Conservation (phyloP, 2,329 filamentous ascomycete species). For the Colletotrichum sp. region DNA sequence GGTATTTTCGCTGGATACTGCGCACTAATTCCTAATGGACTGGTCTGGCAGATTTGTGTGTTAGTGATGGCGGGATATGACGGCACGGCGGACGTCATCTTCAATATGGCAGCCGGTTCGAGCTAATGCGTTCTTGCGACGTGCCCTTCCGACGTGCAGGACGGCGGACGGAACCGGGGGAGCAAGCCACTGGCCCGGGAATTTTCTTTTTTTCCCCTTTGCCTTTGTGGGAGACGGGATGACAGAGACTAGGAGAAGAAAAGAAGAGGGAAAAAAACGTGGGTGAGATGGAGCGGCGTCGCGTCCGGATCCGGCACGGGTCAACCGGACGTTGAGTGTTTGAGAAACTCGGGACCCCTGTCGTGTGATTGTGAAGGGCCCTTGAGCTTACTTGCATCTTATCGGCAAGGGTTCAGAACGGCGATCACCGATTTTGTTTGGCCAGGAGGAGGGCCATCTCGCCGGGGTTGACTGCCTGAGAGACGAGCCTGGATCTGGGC, state of each 20-base stretch:
- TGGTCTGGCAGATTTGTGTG: background rate
- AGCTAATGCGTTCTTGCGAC: background rate
- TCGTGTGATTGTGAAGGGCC: background rate
- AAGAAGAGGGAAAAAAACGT: background rate
- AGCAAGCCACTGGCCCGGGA: background rate
- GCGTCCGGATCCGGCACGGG: background rate
- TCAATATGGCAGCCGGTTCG: background rate
- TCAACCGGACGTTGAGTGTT: background rate
- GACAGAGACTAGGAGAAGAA: background rate
- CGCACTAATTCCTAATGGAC: background rate
- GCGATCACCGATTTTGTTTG: background rate
- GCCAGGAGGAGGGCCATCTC: background rate
- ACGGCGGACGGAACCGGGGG: background rate
- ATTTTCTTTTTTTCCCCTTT: background rate
- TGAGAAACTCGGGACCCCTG: background rate
- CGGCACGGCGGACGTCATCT: background rate
- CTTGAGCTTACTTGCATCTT: background rate
- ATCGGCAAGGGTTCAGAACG: background rate
- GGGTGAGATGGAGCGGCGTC: conserved; percentile 1
- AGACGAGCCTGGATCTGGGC: background rate
- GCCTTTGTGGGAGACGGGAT: background rate
- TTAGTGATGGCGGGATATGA: background rate
- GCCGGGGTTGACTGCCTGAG: background rate
- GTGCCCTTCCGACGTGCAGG: background rate
- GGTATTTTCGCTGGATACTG: background rate